These are phyloP conservation scores for Agaricales sp. DNA, from an alignment of 1,284 basidiomycete genomes.

Conservation along the genomic window DNA sequence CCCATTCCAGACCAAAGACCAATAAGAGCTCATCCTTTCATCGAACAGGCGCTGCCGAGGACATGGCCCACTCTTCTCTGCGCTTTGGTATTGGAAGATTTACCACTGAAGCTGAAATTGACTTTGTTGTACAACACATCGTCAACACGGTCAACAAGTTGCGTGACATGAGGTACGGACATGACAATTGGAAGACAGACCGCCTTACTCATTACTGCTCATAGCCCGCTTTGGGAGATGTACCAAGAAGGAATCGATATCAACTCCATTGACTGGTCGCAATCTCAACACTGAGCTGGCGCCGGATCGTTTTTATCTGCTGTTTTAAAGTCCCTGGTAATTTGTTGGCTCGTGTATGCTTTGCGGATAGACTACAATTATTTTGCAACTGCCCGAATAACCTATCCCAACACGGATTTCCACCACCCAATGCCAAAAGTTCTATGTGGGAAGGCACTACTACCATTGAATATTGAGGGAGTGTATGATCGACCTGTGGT, in stretches of 20 bases:
- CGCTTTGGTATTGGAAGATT: constrained; percentile 98
- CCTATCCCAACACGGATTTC: too few relatives aligned
- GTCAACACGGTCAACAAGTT: constrained; percentile 65
- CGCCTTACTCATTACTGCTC: constrained; percentile 8
- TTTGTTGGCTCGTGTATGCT: too few relatives aligned
- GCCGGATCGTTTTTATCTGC: background rate
- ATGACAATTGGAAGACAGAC: background rate
- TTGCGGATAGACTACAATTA: too few relatives aligned
- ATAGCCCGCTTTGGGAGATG: constrained; percentile 94
- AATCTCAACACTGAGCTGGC: constrained; percentile 35
- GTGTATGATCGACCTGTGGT: too few relatives aligned
- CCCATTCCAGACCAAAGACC: constrained; percentile 12
- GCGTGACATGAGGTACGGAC: constrained; percentile 44
- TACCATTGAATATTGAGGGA: too few relatives aligned
- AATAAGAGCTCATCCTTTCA: constrained; percentile 4
- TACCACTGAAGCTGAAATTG: constrained; percentile 95
- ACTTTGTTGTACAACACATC: constrained; percentile 89
- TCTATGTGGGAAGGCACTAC: too few relatives aligned
- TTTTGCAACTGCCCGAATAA: too few relatives aligned
- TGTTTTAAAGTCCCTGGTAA: too few relatives aligned
- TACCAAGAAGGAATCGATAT: constrained; percentile 97
- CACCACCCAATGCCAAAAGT: too few relatives aligned
- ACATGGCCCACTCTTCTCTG: constrained; percentile 97
- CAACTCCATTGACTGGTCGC: constrained; percentile 88
- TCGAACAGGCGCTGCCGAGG: constrained; percentile 77